Evolutionary conservation across 2,329 filamentous ascomycete genomes (phyloP).

Genomic region (Lecanicillium sp.): DNA sequence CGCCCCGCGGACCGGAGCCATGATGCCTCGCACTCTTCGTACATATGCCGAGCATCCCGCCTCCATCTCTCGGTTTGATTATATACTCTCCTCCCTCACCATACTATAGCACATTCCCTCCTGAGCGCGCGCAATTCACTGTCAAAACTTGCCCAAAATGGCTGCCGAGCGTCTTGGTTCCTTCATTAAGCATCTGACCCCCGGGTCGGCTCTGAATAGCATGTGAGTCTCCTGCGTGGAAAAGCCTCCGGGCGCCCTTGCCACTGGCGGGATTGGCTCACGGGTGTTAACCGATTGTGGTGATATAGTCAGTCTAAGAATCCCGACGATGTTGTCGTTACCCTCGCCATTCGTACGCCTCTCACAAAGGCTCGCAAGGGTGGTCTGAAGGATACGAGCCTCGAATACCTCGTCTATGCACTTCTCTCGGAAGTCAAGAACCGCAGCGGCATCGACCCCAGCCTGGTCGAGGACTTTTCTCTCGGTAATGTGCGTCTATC

Average conservation of each 20-base stretch:
- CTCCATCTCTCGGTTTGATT: constrained; percentile 2
- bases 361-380: constrained; percentile 85
- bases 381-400: constrained; percentile 85
- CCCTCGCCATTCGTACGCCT: constrained; percentile 80
- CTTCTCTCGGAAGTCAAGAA: constrained; percentile 68
- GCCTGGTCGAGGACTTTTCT: constrained; percentile 80
- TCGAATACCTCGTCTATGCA: constrained; percentile 81
- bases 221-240: constrained; percentile 54
- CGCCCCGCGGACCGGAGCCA: not conserved
- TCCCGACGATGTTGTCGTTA: constrained; percentile 94
- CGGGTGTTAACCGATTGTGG: constrained; percentile 8
- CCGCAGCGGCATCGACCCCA: constrained; percentile 69
- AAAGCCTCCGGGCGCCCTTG: not conserved
- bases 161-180: constrained; percentile 78
- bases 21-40: too few species aligned
- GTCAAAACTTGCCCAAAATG: constrained; percentile 44
- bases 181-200: constrained; percentile 78
- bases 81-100: constrained; percentile 1
- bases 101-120: constrained; percentile 1
- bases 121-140: not conserved
- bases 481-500: constrained; percentile 68
- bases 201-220: constrained; percentile 60
- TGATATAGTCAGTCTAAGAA: constrained; percentile 72
- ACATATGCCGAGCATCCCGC: constrained; percentile 10
- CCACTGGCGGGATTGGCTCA: not conserved